These are phyloP conservation scores for Penicillium malachiteum DNA, from an alignment of 495 filamentous ascomycete genomes.

Conservation along the genomic window DNA sequence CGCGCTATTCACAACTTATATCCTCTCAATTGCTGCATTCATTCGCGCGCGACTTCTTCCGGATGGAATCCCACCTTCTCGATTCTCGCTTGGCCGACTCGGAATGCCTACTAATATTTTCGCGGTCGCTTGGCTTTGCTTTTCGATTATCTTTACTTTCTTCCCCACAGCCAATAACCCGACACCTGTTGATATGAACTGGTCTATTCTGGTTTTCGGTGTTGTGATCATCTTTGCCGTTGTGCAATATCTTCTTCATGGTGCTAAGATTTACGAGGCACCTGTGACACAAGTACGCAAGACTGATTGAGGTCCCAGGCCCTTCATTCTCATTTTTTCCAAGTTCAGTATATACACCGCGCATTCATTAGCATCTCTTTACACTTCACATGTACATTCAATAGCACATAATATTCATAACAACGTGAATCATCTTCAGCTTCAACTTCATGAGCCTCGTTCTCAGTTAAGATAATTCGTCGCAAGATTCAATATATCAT, in stretches of 20 bases:
- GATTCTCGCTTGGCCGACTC: constrained; percentile 25
- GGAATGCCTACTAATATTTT: constrained; percentile 27
- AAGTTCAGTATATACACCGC: constrained; percentile 5
- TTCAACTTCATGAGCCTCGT: neutral
- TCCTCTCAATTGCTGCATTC: constrained; percentile 33
- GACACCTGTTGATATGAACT: constrained; percentile 41
- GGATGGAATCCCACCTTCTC: constrained; percentile 22
- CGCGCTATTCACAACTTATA: constrained; percentile 42
- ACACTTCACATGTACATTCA: neutral
- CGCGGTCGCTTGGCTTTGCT: constrained; percentile 26
- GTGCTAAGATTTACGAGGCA: constrained; percentile 41
- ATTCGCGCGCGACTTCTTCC: constrained; percentile 26
- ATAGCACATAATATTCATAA: neutral
- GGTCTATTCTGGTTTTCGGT: constrained; percentile 41
- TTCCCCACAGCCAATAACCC: constrained; percentile 40
- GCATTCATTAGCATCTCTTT: constrained; percentile 7
- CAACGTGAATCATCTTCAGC: neutral
- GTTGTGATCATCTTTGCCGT: constrained; percentile 43
- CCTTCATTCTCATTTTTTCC: neutral
- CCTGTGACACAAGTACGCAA: constrained; percentile 35
- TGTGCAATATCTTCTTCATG: constrained; percentile 42
- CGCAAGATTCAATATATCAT: constrained; percentile 28
- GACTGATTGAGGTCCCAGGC: constrained; percentile 3
- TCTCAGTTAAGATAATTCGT: constrained; percentile 19
- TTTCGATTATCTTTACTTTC: constrained; percentile 46